Percentiles rank a stretch among this genome's conserved stretches.
phyloP scores from a whole-genome alignment of 75 land plant genomes.

The Adiantum capillusveneris region DNA sequence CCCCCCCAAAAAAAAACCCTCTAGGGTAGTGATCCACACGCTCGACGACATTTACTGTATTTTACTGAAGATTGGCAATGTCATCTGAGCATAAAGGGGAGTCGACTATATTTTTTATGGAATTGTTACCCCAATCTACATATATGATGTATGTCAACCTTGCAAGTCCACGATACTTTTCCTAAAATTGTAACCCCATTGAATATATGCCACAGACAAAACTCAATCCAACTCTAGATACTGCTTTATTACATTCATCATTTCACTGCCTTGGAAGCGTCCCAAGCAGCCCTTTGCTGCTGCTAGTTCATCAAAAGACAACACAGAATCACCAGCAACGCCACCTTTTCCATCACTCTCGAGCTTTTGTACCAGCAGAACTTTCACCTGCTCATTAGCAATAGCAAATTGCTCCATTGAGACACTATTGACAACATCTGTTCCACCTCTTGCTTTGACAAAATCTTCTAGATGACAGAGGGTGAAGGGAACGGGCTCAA shows the following conservation, averaged over 20 bases:
- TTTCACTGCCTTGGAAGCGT: constrained; percentile 86
- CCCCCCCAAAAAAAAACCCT: too few species aligned
- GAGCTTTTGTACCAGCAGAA: constrained; percentile 2
- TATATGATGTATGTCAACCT: too few species aligned
- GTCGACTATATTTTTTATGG: too few species aligned
- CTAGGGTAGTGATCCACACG: too few species aligned
- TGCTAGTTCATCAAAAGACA: constrained; percentile 60
- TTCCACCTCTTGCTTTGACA: constrained; percentile 75
- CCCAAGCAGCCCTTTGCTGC: constrained; percentile 94
- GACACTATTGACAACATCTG: constrained; percentile 27
- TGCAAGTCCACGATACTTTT: too few species aligned
- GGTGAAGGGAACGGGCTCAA: constrained; percentile 88
- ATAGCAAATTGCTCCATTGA: constrained; percentile 65
- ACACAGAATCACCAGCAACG: constrained; percentile 70
- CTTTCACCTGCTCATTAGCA: constrained; percentile 38
- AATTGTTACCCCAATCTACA: too few species aligned
- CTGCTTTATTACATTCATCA: constrained; percentile 82
- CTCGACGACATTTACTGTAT: too few species aligned
- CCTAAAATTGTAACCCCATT: too few species aligned
- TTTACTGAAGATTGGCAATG: too few species aligned
- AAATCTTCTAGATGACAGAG: constrained; percentile 70
- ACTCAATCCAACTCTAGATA: constrained; percentile 33
- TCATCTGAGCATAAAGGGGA: too few species aligned
- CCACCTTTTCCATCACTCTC: constrained; percentile 15
- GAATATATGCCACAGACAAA: too few species aligned